Evolutionary conservation across 352 stramenopile species (phyloP).

Genomic region (Plasmopara halstedii): DNA sequence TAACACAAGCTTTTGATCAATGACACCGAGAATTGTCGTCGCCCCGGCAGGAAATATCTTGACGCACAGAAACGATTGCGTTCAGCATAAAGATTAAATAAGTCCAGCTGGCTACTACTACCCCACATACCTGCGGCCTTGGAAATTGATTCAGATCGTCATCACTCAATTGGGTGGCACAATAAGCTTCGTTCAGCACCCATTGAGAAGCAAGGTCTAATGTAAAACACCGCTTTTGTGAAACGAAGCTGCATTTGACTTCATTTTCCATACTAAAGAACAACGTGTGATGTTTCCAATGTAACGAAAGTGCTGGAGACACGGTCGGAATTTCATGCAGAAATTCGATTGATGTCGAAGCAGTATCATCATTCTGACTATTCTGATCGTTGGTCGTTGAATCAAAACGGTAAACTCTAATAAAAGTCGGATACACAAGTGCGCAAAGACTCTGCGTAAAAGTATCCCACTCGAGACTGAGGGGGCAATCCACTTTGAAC

Average conservation of each 20-base stretch:
- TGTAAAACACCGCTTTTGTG: slow-evolving; percentile 43
- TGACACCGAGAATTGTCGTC: slow-evolving; percentile 42
- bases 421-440: slow-evolving; percentile 38
- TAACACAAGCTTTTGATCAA: slow-evolving; percentile 47
- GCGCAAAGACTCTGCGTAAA: slow-evolving; percentile 40
- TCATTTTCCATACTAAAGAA: slow-evolving; percentile 52
- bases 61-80: not conserved
- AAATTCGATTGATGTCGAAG: slow-evolving; percentile 17
- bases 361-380: slow-evolving; percentile 8
- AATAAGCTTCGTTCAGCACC: slow-evolving; percentile 25
- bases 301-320: slow-evolving; percentile 30
- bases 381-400: slow-evolving; percentile 2
- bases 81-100: not conserved
- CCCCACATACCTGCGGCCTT: slow-evolving; percentile 29
- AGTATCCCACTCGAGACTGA: slow-evolving; percentile 57
- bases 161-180: slow-evolving; percentile 21
- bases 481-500: slow-evolving; percentile 40
- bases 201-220: slow-evolving; percentile 48
- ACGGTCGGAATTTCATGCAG: slow-evolving; percentile 51
- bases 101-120: not conserved
- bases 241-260: slow-evolving; percentile 62
- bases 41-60: slow-evolving; percentile 33
- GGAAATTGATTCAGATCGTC: slow-evolving; percentile 37
- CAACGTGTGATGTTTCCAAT: slow-evolving; percentile 65
- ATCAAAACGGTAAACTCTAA: slow-evolving; percentile 45